Percentiles rank a stretch among this genome's conserved stretches.
Evolutionary conservation across 176 grass and related monocot genomes (phyloP).

Genomic region (Paspalum notatum): DNA sequence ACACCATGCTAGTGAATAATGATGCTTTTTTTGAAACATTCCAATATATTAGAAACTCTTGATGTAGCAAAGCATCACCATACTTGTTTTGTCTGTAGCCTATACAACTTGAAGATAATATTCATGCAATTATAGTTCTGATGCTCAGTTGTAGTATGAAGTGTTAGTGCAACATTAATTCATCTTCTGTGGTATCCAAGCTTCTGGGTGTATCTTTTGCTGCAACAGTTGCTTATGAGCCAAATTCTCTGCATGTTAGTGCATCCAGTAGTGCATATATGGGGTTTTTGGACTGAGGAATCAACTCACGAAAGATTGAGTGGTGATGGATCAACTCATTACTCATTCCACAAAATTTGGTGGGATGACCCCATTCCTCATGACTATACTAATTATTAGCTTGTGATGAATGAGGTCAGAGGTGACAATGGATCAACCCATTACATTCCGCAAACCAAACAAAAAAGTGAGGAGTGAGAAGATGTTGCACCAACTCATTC

Average conservation of each 20-base stretch:
- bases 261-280: background rate
- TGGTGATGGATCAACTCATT: too few relatives aligned
- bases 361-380: too few relatives aligned
- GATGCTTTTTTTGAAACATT: conserved; percentile 28
- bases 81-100: conserved; percentile 13
- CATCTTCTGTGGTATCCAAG: conserved; percentile 8
- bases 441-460: too few relatives aligned
- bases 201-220: background rate
- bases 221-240: background rate
- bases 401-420: too few relatives aligned
- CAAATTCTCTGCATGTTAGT: background rate
- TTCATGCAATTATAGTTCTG: conserved; percentile 8
- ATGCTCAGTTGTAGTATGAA: conserved; percentile 1
- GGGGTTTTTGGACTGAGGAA: too few relatives aligned
- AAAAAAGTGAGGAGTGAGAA: too few relatives aligned
- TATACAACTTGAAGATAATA: conserved; percentile 15
- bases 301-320: too few relatives aligned
- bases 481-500: too few relatives aligned
- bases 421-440: too few relatives aligned
- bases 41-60: conserved; percentile 15
- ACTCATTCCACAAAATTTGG: too few relatives aligned
- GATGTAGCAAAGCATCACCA: background rate
- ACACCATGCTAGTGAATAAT: background rate
- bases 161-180: conserved; percentile 2
- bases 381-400: too few relatives aligned